Base-by-base conservation (phyloP, 2,329 filamentous ascomycete species). In the Coniochaeta prunicola region DNA sequence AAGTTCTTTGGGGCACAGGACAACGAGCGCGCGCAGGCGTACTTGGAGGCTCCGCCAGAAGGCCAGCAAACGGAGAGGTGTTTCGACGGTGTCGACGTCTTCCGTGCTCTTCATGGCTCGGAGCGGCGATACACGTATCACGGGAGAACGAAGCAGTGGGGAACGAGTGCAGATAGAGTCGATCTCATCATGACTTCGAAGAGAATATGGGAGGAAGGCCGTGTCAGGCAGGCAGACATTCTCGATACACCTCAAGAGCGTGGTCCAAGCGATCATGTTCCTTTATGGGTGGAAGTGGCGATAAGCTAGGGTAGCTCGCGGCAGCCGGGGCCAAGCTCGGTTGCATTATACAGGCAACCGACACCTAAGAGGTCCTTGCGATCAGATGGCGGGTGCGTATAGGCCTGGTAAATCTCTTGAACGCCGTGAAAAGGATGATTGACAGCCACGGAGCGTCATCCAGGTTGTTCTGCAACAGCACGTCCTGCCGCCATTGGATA, bases 191-290 rank as follows among this genome's bases (percentile, higher is more conserved):
- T 84, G 58, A 71, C 73, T 19, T 81, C 76, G 4, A 69, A 62
- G 56, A 60, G 53, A 1, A 61, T 80, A 10, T 72, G 62, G 48
- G 57, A 64, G 7, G 57, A 53, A 6, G 65, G 64, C 2, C 54
- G 60, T 12, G 60, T 73, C 28, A 9, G 65, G 2, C 62, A 60
- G 15, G 68, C 69, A 6, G 68, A 66, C 4, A 72, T 73, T 6
- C 63, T 73, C 58, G 71, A 77, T 28, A 69, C 69, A 36, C 69
- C 70, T 4, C 64, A 66, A 60, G 80, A 82, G 60, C 70, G 80
- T 40, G 79, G 78, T 1, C 72, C 75, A 2, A 82, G 80, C 65
- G 80, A 83, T 68, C 80, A 83, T 70, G 78, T 80, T 17, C 80
- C 80, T 0, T 64, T 84, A 6, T 80, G 73, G 72, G 73, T 76